Percentiles rank a stretch among this genome's conserved stretches.
These are phyloP conservation scores for Plasmodiophora brassicae DNA, from an alignment of 208 protist genomes.

Conservation along the genomic window DNA sequence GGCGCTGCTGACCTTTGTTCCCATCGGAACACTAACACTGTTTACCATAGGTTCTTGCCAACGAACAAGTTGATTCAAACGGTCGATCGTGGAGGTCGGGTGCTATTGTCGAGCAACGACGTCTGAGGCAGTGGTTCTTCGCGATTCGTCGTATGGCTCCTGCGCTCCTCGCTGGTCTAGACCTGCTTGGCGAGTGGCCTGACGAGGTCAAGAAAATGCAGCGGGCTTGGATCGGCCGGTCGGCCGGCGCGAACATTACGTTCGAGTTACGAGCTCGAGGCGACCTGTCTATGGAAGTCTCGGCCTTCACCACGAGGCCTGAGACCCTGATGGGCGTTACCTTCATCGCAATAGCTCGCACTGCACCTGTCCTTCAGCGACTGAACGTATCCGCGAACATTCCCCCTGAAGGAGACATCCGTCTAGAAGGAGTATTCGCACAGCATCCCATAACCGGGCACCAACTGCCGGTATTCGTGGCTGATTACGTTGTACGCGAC, in stretches of 20 bases:
- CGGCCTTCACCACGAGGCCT: conserved; percentile 64
- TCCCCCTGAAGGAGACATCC: not conserved
- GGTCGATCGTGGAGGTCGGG: conserved; percentile 70
- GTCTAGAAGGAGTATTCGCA: not conserved
- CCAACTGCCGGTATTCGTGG: not conserved
- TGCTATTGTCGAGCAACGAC: conserved; percentile 63
- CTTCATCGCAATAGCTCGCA: not conserved
- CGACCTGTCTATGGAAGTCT: not conserved
- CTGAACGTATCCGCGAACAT: not conserved
- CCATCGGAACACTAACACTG: too few relatives aligned
- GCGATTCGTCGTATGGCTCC: conserved; percentile 49
- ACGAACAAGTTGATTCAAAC: conserved; percentile 66
- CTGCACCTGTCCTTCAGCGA: too few relatives aligned
- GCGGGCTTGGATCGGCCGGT: conserved; percentile 69
- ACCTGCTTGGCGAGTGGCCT: conserved; percentile 58
- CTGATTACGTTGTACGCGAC: not conserved
- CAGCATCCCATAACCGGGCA: not conserved
- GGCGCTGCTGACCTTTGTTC: too few relatives aligned
- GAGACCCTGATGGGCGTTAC: conserved; percentile 65
- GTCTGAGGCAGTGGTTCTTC: conserved; percentile 72
- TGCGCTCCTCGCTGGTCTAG: conserved; percentile 51
- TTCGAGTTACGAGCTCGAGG: conserved; percentile 46
- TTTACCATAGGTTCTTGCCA: too few relatives aligned
- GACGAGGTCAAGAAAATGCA: conserved; percentile 66
- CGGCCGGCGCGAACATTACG: conserved; percentile 52